Percentiles rank a stretch among this genome's conserved stretches.
phyloP scores from a whole-genome alignment of 2,329 filamentous ascomycete species.

The Nigrospora sphaerica region DNA sequence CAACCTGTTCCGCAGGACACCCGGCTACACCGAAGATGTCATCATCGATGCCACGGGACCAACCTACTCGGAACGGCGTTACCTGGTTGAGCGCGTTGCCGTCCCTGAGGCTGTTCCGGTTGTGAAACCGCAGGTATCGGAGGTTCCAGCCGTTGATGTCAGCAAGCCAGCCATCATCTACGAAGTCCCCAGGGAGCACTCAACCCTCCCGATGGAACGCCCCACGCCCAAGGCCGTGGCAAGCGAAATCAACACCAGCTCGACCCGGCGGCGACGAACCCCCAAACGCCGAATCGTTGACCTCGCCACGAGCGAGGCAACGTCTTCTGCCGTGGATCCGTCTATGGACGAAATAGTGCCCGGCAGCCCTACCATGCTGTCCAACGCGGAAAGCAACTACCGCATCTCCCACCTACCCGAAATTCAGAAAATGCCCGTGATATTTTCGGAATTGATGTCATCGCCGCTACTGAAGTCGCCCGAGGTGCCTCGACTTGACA shows the following conservation, averaged over 20 bases:
- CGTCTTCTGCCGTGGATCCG: constrained; percentile 14
- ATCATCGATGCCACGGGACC: constrained; percentile 80
- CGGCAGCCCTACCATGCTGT: constrained; percentile 10
- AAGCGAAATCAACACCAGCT: constrained; percentile 51
- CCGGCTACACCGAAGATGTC: constrained; percentile 86
- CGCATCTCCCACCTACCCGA: constrained; percentile 36
- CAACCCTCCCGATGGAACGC: constrained; percentile 52
- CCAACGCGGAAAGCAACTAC: constrained; percentile 28
- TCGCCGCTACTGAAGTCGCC: constrained; percentile 17
- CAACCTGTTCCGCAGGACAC: constrained; percentile 86
- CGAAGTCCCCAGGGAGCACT: constrained; percentile 38
- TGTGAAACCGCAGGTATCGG: constrained; percentile 60
- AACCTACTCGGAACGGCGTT: constrained; percentile 77
- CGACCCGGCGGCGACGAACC: constrained; percentile 52
- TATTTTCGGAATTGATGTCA: constrained; percentile 24
- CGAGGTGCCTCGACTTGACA: constrained; percentile 31
- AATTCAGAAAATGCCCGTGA: constrained; percentile 20
- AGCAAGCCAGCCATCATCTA: constrained; percentile 60
- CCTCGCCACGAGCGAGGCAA: constrained; percentile 45
- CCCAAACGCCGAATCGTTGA: constrained; percentile 60
- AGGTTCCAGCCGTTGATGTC: constrained; percentile 56
- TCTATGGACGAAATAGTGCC: constrained; percentile 11
- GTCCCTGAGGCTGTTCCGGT: constrained; percentile 72
- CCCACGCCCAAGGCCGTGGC: constrained; percentile 43
- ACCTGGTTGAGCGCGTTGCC: constrained; percentile 73